phyloP scores from a whole-genome alignment of 805 yeast genomes.

The Teunomyces aglyptinius region DNA sequence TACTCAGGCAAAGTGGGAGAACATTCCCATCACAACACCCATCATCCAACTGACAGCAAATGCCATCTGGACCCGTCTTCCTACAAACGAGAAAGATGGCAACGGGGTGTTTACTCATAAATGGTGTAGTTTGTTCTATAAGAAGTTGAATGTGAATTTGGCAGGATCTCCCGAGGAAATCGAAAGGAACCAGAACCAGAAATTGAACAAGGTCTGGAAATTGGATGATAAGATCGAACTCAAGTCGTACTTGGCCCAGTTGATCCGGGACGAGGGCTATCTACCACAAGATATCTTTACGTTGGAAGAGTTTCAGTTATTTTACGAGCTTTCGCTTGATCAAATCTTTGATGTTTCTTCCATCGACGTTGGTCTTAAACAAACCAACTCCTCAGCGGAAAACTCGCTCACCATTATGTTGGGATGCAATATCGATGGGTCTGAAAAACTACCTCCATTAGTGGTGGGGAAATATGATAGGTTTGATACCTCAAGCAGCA shows the following conservation, averaged over 20 bases:
- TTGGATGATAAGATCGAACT: conserved; percentile 54
- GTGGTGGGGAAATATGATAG: conserved; percentile 57
- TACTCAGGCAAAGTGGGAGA: conserved; percentile 65
- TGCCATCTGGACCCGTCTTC: conserved; percentile 61
- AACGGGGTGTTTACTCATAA: conserved; percentile 63
- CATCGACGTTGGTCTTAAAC: conserved; percentile 42
- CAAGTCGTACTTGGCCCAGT: conserved; percentile 37
- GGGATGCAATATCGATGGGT: conserved; percentile 61
- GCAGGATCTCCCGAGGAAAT: conserved; percentile 35
- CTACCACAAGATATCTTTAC: conserved; percentile 55
- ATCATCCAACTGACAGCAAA: conserved; percentile 62
- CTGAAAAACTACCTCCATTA: conserved; percentile 59
- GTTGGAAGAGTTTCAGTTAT: conserved; percentile 58
- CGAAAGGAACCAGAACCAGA: conserved; percentile 21
- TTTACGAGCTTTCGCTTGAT: conserved; percentile 60
- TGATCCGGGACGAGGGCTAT: conserved; percentile 34
- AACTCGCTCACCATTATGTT: conserved; percentile 54
- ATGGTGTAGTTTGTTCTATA: conserved; percentile 54
- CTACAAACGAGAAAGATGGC: conserved; percentile 54
- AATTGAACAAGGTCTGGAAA: conserved; percentile 54
- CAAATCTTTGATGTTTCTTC: conserved; percentile 49
- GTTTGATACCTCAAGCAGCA: conserved; percentile 34
- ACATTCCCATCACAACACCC: conserved; percentile 62
- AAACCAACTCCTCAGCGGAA: conserved; percentile 37
- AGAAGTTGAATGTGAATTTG: conserved; percentile 51